These are phyloP conservation scores for Mycena vulgaris DNA, from an alignment of 768 basidiomycete genomes.

Conservation along the genomic window DNA sequence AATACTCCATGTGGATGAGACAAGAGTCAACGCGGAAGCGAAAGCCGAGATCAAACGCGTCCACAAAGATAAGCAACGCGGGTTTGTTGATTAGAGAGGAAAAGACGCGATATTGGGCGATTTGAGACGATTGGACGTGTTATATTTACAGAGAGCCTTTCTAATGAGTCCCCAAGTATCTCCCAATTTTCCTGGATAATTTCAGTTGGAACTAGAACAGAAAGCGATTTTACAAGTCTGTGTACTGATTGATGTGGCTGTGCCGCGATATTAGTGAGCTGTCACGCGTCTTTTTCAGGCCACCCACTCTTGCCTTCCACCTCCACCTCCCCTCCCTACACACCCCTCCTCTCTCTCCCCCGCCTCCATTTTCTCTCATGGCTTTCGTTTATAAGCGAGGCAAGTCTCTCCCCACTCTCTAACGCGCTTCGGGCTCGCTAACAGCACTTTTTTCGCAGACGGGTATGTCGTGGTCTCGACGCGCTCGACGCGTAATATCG, in stretches of 20 bases:
- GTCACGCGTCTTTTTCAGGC: constrained; percentile 23
- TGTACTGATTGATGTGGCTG: constrained; percentile 34
- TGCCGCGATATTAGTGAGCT: constrained; percentile 7
- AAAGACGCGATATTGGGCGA: neutral
- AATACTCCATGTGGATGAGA: too few species aligned
- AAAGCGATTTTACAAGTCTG: neutral
- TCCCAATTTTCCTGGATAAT: too few species aligned
- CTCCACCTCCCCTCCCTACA: constrained; percentile 10
- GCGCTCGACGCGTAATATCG: constrained; percentile 53
- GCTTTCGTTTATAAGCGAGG: constrained; percentile 39
- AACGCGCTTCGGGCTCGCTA: neutral
- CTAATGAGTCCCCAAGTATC: too few species aligned
- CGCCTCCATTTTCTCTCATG: constrained; percentile 15
- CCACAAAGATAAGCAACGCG: constrained; percentile 18
- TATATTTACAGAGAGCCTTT: too few species aligned
- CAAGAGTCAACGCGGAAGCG: neutral
- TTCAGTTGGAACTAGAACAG: neutral
- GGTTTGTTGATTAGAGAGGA: neutral
- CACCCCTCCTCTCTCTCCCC: constrained; percentile 6
- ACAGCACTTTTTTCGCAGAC: constrained; percentile 49
- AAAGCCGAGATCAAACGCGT: constrained; percentile 25
- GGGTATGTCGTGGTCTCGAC: constrained; percentile 55
- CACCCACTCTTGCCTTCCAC: constrained; percentile 17
- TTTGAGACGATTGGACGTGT: neutral
- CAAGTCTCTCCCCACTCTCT: neutral